phyloP scores from a whole-genome alignment of 1,284 basidiomycete species.

The Boletus sp. region DNA sequence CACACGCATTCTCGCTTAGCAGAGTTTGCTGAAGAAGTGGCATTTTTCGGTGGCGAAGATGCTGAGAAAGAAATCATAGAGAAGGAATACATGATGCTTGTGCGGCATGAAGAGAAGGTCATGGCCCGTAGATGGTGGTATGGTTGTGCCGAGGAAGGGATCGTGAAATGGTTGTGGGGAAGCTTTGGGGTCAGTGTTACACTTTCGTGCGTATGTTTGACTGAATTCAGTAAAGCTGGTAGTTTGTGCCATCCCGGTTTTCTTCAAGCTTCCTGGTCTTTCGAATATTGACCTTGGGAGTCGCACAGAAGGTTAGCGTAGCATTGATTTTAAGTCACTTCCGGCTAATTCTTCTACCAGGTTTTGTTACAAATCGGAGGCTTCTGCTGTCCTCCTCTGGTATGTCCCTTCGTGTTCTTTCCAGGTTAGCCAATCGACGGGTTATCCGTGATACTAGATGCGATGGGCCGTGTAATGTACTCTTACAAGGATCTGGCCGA shows the following conservation, averaged over 20 bases:
- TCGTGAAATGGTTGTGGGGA: constrained; percentile 98
- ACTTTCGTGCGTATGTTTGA: constrained; percentile 2
- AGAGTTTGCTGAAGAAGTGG: constrained; percentile 94
- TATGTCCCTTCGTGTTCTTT: constrained; percentile 23
- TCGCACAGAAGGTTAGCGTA: constrained; percentile 74
- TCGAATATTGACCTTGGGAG: constrained; percentile 72
- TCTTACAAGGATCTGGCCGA: constrained; percentile 97
- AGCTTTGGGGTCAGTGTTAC: constrained; percentile 72
- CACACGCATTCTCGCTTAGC: constrained; percentile 93
- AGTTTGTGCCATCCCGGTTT: constrained; percentile 93
- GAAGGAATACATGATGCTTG: constrained; percentile 83
- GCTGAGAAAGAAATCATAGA: constrained; percentile 94
- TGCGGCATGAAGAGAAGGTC: constrained; percentile 88
- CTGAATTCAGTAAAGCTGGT: constrained; percentile 54
- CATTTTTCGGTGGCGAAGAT: constrained; percentile 88
- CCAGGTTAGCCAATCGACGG: not conserved
- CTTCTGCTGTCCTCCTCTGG: constrained; percentile 83
- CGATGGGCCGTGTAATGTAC: constrained; percentile 87
- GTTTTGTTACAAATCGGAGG: constrained; percentile 93
- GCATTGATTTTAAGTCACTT: not conserved
- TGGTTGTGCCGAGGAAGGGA: constrained; percentile 90
- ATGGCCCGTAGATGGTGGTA: constrained; percentile 86
- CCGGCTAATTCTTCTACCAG: constrained; percentile 35
- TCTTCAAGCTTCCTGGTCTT: constrained; percentile 82
- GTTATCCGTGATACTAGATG: constrained; percentile 47